Base-by-base conservation (phyloP, 805 yeast genomes). In the Geotrichum ghanense region DNA sequence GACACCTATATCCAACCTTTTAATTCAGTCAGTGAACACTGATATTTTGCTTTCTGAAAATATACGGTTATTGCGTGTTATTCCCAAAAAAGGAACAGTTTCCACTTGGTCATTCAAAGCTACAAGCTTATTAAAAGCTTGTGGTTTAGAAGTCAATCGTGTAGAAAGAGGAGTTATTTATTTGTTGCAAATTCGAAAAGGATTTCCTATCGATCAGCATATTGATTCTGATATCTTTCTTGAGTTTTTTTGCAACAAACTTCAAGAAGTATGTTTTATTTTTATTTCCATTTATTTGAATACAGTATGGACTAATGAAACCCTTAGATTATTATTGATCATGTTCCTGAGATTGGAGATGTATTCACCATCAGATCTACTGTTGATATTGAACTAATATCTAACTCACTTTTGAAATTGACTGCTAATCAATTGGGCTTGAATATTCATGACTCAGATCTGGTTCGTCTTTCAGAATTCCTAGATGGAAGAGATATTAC, bases 81-180 rank as follows among this genome's bases (percentile, higher is more conserved):
- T 88, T 45, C 98, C 98, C 41, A 78, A 97, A 65, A 70, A 88
- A 5, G 98, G 98, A 50, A 92, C 98, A 12, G 89, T 92, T 54
- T 89, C 97, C 22, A 97, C 98, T 26, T 92, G 98, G 98, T 86
- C 96, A 6, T 89, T 97, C 12, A 92, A 92, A 68, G 98, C 98
- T 22, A 89, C 98, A 37, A 90, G 90, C 67, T 92, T 92, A 55
- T 75, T 89, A 44, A 76, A 79, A 48, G 95, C 85, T 48, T 86
- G 95, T 68, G 96, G 96, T 7, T 73, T 92, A 50, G 75, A 72
- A 50, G 72, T 92, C 44, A 84, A 78, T 59, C 76, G 97, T 57
- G 80, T 92, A 48, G 98, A 92, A 70, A 79, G 98, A 60, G 98
- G 98, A 48, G 56, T 81, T 52, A 80, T 92, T 3, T 67, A 90